Base-by-base conservation (phyloP, 768 basidiomycete species). In the Tubosaeta sp. region DNA sequence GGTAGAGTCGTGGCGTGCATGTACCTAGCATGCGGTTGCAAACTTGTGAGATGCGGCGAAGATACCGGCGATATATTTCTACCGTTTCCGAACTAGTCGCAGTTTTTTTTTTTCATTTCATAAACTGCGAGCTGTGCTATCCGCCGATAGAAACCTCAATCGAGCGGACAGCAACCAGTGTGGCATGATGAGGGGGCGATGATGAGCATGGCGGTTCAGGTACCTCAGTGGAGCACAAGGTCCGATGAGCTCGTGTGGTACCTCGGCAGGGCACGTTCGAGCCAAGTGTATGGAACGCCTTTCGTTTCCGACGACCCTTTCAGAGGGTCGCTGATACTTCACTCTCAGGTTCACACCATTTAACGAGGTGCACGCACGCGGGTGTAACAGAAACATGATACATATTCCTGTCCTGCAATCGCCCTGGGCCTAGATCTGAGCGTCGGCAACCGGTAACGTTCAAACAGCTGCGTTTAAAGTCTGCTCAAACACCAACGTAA, bases 401-500 rank as follows among this genome's bases (percentile, higher is more conserved):
- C n/a, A 38, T 38, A 22, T 13, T 12, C 13, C 21, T 14, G 21
- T 22, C 18, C 36, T 24, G 39, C 22, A 41, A 41, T 25, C 24
- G 24, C 22, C 14, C 6, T 2, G n/a, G 8, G 11, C 24, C 22
- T 6, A 41, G 22, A 16, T 7, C 22, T 24, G 22, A 35, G 31
- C 22, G 27, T 47, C 32, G 41, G 29, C 27, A 27, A 27, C 42
- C 27, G 7, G 27, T 50, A 22, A 43, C 25, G 42, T 49, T 44
- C 34, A 25, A 27, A 22, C 18, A 14, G 39, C 18, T 31, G 32
- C 38, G 56, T 34, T 54, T 49, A 57, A 58, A 58, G 47, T 43
- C 47, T 57, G 38, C 56, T 49, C 47, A 35, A 51, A 59, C 55
- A 51, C 48, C 35, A 48, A 61, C 51, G 60, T 54, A 51, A 59